A percentile compares a stretch with the other conserved stretches of the same genome.
phyloP scores from a whole-genome alignment of 805 yeast genomes.

The Cyberlindnera euphorbiae region DNA sequence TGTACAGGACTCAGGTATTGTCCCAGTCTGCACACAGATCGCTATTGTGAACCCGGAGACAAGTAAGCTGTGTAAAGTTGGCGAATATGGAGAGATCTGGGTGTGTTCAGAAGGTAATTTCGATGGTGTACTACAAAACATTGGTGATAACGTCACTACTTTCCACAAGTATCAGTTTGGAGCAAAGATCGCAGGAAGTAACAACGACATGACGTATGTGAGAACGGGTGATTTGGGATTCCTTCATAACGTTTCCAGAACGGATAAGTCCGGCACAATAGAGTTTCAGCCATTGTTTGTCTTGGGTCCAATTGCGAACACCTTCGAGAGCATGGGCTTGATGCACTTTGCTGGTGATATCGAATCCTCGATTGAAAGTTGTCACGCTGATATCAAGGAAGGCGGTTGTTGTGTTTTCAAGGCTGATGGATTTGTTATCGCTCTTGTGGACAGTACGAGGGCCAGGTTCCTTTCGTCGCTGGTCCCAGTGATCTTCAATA shows the following conservation, averaged over 20 bases:
- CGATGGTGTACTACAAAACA: constrained; percentile 46
- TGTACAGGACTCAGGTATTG: constrained; percentile 93
- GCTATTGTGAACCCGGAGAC: constrained; percentile 97
- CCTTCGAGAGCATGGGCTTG: constrained; percentile 87
- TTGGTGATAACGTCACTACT: constrained; percentile 32
- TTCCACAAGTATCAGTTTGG: constrained; percentile 41
- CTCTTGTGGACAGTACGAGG: constrained; percentile 62
- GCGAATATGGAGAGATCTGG: constrained; percentile 98
- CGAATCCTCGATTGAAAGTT: constrained; percentile 58
- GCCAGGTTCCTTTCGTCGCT: constrained; percentile 57
- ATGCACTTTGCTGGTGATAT: constrained; percentile 88
- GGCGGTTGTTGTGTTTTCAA: constrained; percentile 73
- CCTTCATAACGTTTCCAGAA: constrained; percentile 62
- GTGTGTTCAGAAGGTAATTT: constrained; percentile 85
- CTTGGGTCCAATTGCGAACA: constrained; percentile 77
- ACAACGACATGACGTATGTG: constrained; percentile 58
- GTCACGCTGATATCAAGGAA: constrained; percentile 39
- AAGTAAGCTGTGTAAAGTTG: constrained; percentile 65
- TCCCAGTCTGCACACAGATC: constrained; percentile 88
- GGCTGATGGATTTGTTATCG: constrained; percentile 73
- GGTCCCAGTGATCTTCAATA: constrained; percentile 78
- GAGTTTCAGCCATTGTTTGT: constrained; percentile 76
- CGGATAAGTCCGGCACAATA: constrained; percentile 35
- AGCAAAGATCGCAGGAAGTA: constrained; percentile 62
- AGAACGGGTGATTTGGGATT: constrained; percentile 96